Evolutionary conservation across 1,284 basidiomycete species (phyloP).

Genomic region (Tilletia caries): DNA sequence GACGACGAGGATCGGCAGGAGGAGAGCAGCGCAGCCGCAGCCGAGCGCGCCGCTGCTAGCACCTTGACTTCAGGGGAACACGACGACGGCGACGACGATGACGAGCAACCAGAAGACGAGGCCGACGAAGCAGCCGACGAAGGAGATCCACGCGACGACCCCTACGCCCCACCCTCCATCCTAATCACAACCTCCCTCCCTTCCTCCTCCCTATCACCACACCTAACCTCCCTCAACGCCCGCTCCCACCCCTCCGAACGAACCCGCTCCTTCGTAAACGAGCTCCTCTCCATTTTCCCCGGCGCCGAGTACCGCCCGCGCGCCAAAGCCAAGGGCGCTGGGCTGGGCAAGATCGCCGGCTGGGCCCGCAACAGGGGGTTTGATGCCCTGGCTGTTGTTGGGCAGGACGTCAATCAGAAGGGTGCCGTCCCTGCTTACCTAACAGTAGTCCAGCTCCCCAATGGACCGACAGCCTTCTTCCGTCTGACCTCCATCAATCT

Average conservation of each 20-base stretch:
- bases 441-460: constrained; percentile 83
- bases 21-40: not conserved
- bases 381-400: constrained; percentile 83
- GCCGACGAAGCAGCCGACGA: constrained; percentile 36
- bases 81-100: not conserved
- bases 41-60: not conserved
- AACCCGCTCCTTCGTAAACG: constrained; percentile 65
- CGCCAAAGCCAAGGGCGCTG: constrained; percentile 87
- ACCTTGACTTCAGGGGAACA: constrained; percentile 24
- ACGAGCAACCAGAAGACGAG: constrained; percentile 17
- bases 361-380: constrained; percentile 90
- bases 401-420: constrained; percentile 69
- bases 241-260: constrained; percentile 58
- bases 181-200: constrained; percentile 50
- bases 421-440: constrained; percentile 68
- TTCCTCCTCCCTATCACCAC: constrained; percentile 44
- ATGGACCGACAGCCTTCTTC: constrained; percentile 93
- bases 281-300: constrained; percentile 85
- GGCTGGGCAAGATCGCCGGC: constrained; percentile 84
- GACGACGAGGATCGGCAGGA: constrained; percentile 15
- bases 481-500: constrained; percentile 84
- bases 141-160: constrained; percentile 41
- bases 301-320: constrained; percentile 88
- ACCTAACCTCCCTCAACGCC: constrained; percentile 58
- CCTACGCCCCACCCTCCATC: constrained; percentile 41